Conservation (phyloP, 768 basidiomycete species). For the Naganishia friedmannii region DNA sequence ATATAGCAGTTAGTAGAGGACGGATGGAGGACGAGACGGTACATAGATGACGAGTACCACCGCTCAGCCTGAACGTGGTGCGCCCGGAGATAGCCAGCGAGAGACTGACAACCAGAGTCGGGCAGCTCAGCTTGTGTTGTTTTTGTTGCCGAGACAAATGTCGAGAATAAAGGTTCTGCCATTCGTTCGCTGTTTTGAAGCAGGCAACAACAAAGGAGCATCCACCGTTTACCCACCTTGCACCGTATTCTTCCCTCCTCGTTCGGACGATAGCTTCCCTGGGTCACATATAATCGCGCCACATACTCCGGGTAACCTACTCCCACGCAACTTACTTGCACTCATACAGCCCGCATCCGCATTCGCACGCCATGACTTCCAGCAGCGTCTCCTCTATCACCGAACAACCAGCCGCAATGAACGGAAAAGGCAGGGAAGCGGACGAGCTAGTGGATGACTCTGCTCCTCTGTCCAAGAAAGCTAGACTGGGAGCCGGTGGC, state of each 20-base stretch:
- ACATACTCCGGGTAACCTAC: too few relatives aligned
- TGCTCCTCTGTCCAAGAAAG: not conserved
- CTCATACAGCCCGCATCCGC: too few relatives aligned
- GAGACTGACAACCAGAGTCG: not conserved
- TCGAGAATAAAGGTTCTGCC: not conserved
- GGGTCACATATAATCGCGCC: too few relatives aligned
- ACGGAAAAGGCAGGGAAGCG: not conserved
- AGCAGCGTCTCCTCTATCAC: slow-evolving; percentile 11
- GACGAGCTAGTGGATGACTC: not conserved
- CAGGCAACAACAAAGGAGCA: not conserved
- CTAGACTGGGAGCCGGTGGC: slow-evolving; percentile 45
- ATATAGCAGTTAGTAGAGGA: too few relatives aligned
- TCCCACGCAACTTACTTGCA: too few relatives aligned
- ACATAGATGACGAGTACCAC: slow-evolving; percentile 4
- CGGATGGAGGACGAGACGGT: not conserved
- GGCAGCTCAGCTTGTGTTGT: not conserved
- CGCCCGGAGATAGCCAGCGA: not conserved
- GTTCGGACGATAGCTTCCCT: too few relatives aligned
- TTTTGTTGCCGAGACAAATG: not conserved
- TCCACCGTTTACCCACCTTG: too few relatives aligned
- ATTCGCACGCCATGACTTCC: not conserved
- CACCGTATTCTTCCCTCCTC: too few relatives aligned
- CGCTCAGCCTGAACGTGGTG: not conserved
- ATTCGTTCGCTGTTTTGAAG: not conserved
- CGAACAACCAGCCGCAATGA: not conserved